phyloP scores from a whole-genome alignment of 495 filamentous ascomycete genomes.

The Venustampulla echinocandica region DNA sequence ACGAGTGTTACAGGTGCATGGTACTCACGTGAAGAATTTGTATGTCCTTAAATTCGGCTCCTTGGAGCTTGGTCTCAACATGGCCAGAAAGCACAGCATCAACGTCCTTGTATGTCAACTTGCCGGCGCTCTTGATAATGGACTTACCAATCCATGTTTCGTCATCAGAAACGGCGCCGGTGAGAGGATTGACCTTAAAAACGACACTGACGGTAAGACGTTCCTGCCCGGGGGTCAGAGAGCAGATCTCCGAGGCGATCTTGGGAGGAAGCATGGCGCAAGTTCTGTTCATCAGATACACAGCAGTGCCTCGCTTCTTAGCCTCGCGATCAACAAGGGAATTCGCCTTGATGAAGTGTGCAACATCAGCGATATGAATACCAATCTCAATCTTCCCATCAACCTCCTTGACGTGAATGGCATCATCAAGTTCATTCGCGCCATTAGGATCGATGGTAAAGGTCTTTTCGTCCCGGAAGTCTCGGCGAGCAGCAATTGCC shows the following conservation, averaged over 20 bases:
- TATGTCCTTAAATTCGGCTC: slow-evolving; percentile 60
- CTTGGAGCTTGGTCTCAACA: slow-evolving; percentile 47
- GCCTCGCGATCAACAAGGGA: slow-evolving; percentile 95
- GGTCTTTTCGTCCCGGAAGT: slow-evolving; percentile 81
- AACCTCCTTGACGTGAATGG: slow-evolving; percentile 78
- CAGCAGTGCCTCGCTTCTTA: slow-evolving; percentile 94
- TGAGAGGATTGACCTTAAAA: slow-evolving; percentile 74
- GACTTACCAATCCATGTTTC: slow-evolving; percentile 91
- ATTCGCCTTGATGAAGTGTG: slow-evolving; percentile 93
- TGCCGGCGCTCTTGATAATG: slow-evolving; percentile 83
- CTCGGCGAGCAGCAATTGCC: slow-evolving; percentile 64
- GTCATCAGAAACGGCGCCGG: slow-evolving; percentile 67
- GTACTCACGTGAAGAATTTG: slow-evolving; percentile 50
- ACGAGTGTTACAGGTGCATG: not conserved
- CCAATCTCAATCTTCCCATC: slow-evolving; percentile 90
- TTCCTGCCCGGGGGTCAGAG: slow-evolving; percentile 75
- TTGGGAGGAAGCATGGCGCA: slow-evolving; percentile 86
- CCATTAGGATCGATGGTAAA: slow-evolving; percentile 88
- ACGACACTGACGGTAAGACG: slow-evolving; percentile 87
- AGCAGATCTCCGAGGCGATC: slow-evolving; percentile 78
- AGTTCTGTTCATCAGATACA: slow-evolving; percentile 83
- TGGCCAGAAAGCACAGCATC: slow-evolving; percentile 64
- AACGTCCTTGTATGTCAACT: slow-evolving; percentile 74
- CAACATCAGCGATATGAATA: slow-evolving; percentile 90
- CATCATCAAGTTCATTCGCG: slow-evolving; percentile 77